Evolutionary conservation across 1,284 basidiomycete genomes (phyloP), one percentile per base, ranked within the genome.

Genomic region (Flammula alnicola): DNA sequence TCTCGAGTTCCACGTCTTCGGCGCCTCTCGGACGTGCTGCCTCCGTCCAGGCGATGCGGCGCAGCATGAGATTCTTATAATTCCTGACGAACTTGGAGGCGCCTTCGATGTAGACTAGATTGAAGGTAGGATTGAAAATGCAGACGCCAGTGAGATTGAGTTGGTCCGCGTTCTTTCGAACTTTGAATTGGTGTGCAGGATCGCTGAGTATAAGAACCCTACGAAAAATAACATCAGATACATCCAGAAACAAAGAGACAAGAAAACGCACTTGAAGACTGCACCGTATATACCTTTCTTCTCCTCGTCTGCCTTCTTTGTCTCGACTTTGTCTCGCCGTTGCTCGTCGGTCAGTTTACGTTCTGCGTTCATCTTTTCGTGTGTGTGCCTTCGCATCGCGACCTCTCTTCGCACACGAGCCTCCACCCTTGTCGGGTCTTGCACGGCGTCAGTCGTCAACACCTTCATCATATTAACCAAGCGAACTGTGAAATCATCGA

Each of bases 381-480:
- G 97, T 20, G 76, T 79, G 58, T 94, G 86, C 61, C 88, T 88
- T 47, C 97, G 81, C 72, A 90, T 89, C 0, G 92, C 91, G 26
- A 99, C 95, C 68, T 99, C 96, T 39, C 92, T 80, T 31, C 94
- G 79, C 5, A 99, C 95, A 38, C 91, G 85, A 4, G 95, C 95
- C 70, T 99, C 97, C 10, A 99, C 93, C 57, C 95, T 90, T 2
- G 97, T 99, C 1, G 97, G 93, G 66, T 99, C 97, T 76, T 95
- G 91, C 9, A 98, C 88, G 0, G 95, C 95, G 65, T 98, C 95
- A 8, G 93, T 93, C 0, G 96, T 97, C 31, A 99, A 78, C 10
- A 99, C 97, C 65, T 95, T 95, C 95, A 99, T 98, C 65, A 99
- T 74, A 70, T 99, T 99, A 36, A 91, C 85, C 49, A 99, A 78